These are phyloP conservation scores for Digitaria exilis DNA, from an alignment of 202 grass and related monocot genomes.

Conservation along the genomic window DNA sequence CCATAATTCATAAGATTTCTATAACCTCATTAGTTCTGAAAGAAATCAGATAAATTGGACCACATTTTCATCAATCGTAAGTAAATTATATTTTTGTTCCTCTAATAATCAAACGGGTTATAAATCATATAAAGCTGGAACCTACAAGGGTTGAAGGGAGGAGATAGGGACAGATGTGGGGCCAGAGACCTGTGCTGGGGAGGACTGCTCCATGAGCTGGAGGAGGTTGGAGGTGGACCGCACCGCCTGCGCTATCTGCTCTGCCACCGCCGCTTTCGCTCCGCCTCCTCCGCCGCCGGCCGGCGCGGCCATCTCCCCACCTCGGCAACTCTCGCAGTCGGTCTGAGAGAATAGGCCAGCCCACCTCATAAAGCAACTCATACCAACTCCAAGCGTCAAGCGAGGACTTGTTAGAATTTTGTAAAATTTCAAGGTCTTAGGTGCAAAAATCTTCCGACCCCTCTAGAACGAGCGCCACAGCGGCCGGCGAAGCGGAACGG, in stretches of 20 bases:
- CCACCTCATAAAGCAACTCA: too few species aligned
- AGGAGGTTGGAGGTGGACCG: constrained; percentile 93
- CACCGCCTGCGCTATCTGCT: constrained; percentile 84
- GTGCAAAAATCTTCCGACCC: too few species aligned
- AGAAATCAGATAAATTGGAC: neutral
- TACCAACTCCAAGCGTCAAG: too few species aligned
- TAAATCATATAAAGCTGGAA: neutral
- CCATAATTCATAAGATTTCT: neutral
- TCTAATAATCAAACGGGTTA: constrained; percentile 19
- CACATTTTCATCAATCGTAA: neutral
- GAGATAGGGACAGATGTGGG: neutral
- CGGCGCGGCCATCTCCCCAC: constrained; percentile 58
- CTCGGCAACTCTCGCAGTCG: neutral
- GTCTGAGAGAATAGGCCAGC: too few species aligned
- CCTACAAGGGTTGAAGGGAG: neutral
- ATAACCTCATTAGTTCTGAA: neutral
- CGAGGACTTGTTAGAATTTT: too few species aligned
- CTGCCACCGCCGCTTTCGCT: constrained; percentile 58
- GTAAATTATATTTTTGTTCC: neutral
- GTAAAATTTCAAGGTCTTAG: too few species aligned
- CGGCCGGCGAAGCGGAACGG: too few species aligned
- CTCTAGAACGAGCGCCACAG: too few species aligned
- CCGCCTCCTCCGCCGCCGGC: constrained; percentile 46
- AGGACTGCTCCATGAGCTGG: constrained; percentile 87
- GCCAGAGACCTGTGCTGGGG: constrained; percentile 69